Percentiles rank a stretch among this genome's conserved stretches.
Conservation (phyloP, 164 flowering plant species). For the Malania oleifera region DNA sequence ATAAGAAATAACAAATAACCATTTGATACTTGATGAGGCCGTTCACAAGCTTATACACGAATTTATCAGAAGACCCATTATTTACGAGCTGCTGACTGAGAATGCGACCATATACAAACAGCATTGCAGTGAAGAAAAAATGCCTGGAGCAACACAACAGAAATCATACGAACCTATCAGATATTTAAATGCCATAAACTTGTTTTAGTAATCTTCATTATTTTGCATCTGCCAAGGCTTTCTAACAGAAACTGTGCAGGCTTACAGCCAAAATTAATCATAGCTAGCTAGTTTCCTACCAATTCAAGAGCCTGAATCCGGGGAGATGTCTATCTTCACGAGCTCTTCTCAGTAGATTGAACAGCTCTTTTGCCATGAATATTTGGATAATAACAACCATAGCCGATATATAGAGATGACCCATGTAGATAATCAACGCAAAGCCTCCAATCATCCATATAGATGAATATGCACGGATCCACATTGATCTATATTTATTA, state of each 20-base stretch:
- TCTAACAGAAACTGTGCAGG: too few relatives aligned
- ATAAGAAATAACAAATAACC: conserved; percentile 81
- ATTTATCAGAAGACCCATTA: conserved; percentile 74
- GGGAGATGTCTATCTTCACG: conserved; percentile 86
- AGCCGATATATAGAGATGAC: conserved; percentile 94
- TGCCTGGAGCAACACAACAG: conserved; percentile 50
- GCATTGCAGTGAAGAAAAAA: conserved; percentile 97
- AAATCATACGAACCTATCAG: background rate
- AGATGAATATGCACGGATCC: conserved; percentile 67
- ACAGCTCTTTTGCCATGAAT: conserved; percentile 86
- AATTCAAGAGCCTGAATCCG: conserved; percentile 87
- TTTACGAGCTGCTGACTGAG: conserved; percentile 84
- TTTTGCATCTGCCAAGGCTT: background rate
- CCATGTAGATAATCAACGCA: conserved; percentile 74
- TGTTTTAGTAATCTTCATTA: background rate
- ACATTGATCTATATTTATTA: conserved; percentile 82
- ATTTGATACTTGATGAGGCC: conserved; percentile 81
- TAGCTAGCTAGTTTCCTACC: conserved; percentile 37
- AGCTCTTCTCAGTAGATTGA: conserved; percentile 70
- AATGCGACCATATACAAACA: conserved; percentile 86
- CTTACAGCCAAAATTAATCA: background rate
- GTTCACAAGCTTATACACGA: conserved; percentile 63
- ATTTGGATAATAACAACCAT: conserved; percentile 94
- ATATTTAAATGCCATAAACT: too few relatives aligned
- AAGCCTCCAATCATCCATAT: conserved; percentile 96